Evolutionary conservation across 1,139 yeast genomes (phyloP), one percentile per base, ranked within the genome.

Genomic region (Suhomyces taliae): DNA sequence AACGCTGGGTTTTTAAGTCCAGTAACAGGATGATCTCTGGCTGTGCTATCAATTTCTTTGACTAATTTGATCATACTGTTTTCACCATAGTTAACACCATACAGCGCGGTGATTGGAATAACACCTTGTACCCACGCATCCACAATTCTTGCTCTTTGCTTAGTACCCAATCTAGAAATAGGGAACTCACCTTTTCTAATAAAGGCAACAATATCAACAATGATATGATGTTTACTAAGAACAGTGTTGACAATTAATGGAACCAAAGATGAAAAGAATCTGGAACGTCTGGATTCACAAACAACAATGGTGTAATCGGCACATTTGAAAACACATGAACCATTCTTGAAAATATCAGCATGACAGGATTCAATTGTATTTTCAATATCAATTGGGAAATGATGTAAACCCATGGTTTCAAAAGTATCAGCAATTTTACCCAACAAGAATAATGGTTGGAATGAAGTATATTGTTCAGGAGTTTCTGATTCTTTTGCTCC

Each of bases 391-490:
- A 77, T 70, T 1, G 96, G 96, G 73, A 93, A 93, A 64, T 90
- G 96, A 59, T 89, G 91, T 54, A 93, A 71, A 0, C 99, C 99
- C 71, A 89, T 77, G 2, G 87, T 85, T 62, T 93, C 99, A 67
- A 93, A 86, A 0, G 98, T 90, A 55, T 88, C 95, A 7, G 90
- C 83, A 41, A 95, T 85, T 46, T 83, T 78, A 0, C 99, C 99
- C 41, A 93, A 68, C 8, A 90, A 90, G 63, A 87, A 93, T 43
- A 93, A 71, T 7, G 96, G 85, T 59, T 90, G 97, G 66, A 90
- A 74, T 2, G 76, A 61, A 1, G 74, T 62, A n/a, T 65, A 58
- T 32, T 62, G 67, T 6, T 51, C 53, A 14, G 48, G 44, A 7
- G 24, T 38, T 2, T 42, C 46, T 1, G 39, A 69, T 44, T 82